These are phyloP conservation scores for Sideroxylon spinosum DNA, from an alignment of 179 eudicot genomes.

Conservation along the genomic window DNA sequence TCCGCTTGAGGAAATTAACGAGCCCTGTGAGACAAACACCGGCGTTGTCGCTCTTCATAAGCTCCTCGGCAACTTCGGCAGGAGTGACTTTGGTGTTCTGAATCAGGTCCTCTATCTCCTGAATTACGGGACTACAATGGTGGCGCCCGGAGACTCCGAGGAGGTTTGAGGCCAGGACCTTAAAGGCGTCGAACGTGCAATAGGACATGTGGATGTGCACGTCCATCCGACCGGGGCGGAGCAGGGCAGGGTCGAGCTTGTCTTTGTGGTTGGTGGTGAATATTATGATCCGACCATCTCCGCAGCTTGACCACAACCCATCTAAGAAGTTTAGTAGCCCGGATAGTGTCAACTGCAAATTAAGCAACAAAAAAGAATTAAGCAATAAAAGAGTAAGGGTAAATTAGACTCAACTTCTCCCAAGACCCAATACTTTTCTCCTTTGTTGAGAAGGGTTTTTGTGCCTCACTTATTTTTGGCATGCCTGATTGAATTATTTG, in stretches of 20 bases:
- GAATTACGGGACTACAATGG: not conserved
- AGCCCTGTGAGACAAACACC: not conserved
- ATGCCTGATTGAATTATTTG: no score
- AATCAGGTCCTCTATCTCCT: not conserved
- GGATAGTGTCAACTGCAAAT: constrained; percentile 12
- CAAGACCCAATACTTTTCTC: no score
- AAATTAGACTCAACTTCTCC: no score
- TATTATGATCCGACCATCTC: constrained; percentile 13
- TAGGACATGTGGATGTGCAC: constrained; percentile 22
- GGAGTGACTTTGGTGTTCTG: not conserved
- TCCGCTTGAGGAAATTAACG: not conserved
- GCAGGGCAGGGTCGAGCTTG: constrained; percentile 4
- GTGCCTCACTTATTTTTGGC: no score
- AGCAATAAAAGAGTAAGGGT: no score
- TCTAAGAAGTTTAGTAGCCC: constrained; percentile 16
- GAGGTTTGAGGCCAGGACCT: constrained; percentile 7
- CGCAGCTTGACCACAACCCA: constrained; percentile 20
- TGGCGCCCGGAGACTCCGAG: not conserved
- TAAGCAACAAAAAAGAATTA: no score
- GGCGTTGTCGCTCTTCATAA: not conserved
- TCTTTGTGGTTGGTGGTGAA: constrained; percentile 17
- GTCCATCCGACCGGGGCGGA: constrained; percentile 20
- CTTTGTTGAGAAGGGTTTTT: no score
- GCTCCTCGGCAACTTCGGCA: not conserved
- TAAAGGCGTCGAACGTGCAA: constrained; percentile 8